Conservation (phyloP, 2,329 filamentous ascomycete species). For the Hypocrella siamensis region DNA sequence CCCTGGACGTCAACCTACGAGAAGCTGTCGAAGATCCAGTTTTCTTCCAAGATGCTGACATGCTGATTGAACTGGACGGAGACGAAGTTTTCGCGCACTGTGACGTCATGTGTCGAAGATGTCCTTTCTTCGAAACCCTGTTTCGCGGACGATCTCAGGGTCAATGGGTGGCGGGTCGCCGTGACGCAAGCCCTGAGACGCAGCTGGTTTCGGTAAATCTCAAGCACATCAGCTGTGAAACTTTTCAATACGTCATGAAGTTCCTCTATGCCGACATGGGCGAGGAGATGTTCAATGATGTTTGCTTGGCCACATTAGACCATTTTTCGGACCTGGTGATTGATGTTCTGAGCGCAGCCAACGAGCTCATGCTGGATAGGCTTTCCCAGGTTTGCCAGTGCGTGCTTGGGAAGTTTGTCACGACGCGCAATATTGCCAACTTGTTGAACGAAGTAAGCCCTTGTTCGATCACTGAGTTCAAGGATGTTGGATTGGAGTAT, state of each 20-base stretch:
- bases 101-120: constrained; percentile 62
- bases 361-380: constrained; percentile 90
- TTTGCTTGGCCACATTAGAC: constrained; percentile 56
- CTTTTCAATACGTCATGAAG: constrained; percentile 65
- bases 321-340: constrained; percentile 80
- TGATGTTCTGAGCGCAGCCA: constrained; percentile 77
- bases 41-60: constrained; percentile 70
- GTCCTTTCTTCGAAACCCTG: constrained; percentile 81
- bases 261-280: constrained; percentile 77
- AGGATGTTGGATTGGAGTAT: constrained; percentile 77
- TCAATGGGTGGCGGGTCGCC: constrained; percentile 63
- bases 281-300: constrained; percentile 63
- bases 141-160: constrained; percentile 81
- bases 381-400: constrained; percentile 81
- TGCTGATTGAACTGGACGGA: constrained; percentile 62
- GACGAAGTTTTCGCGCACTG: constrained; percentile 63
- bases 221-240: constrained; percentile 56
- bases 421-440: constrained; percentile 68
- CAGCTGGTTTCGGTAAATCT: constrained; percentile 57
- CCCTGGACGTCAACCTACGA: constrained; percentile 54
- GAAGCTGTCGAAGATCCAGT: constrained; percentile 48
- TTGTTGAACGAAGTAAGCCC: constrained; percentile 76
- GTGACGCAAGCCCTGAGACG: constrained; percentile 22
- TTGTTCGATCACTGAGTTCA: constrained; percentile 72
- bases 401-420: constrained; percentile 70